A percentile compares a stretch with the other conserved stretches of the same genome.
These are phyloP conservation scores for Clonostachys rosea DNA, from an alignment of 2,329 filamentous ascomycete species.

Conservation along the genomic window DNA sequence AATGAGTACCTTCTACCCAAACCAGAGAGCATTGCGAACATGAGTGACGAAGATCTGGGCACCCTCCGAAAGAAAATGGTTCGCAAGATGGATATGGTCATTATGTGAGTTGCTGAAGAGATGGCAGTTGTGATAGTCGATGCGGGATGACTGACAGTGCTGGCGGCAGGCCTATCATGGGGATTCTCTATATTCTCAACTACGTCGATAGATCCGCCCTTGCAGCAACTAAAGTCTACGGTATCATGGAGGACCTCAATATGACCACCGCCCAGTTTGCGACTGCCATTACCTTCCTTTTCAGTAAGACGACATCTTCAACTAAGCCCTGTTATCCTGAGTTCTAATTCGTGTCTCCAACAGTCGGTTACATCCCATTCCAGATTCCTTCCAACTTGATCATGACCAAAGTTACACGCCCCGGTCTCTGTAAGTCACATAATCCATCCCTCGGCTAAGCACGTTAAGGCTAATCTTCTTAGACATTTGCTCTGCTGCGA, in stretches of 20 bases:
- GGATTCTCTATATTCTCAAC: slow-evolving; percentile 30
- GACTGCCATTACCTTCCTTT: slow-evolving; percentile 34
- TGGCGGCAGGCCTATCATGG: slow-evolving; percentile 13
- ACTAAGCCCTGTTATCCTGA: too few species aligned
- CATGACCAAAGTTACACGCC: slow-evolving; percentile 38
- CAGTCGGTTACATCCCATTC: slow-evolving; percentile 38
- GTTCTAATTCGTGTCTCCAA: not conserved
- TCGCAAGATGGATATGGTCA: slow-evolving; percentile 12
- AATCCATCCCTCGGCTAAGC: too few species aligned
- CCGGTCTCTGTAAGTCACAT: slow-evolving; percentile 30
- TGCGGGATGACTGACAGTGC: not conserved
- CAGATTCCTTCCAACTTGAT: slow-evolving; percentile 42
- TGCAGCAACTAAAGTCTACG: slow-evolving; percentile 28
- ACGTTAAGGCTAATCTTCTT: not conserved
- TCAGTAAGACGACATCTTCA: slow-evolving; percentile 11
- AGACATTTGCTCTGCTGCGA: slow-evolving; percentile 20
- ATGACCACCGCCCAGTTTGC: slow-evolving; percentile 26
- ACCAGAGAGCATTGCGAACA: slow-evolving; percentile 8
- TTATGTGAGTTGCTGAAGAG: slow-evolving; percentile 5
- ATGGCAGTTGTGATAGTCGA: too few species aligned
- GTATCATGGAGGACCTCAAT: slow-evolving; percentile 29
- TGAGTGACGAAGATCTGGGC: slow-evolving; percentile 7
- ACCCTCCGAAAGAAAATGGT: slow-evolving; percentile 10
- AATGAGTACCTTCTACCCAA: slow-evolving; percentile 2
- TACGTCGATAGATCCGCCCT: slow-evolving; percentile 30